These are phyloP conservation scores for Cymodocea nodosa DNA, from an alignment of 116 monocot genomes.

Conservation along the genomic window DNA sequence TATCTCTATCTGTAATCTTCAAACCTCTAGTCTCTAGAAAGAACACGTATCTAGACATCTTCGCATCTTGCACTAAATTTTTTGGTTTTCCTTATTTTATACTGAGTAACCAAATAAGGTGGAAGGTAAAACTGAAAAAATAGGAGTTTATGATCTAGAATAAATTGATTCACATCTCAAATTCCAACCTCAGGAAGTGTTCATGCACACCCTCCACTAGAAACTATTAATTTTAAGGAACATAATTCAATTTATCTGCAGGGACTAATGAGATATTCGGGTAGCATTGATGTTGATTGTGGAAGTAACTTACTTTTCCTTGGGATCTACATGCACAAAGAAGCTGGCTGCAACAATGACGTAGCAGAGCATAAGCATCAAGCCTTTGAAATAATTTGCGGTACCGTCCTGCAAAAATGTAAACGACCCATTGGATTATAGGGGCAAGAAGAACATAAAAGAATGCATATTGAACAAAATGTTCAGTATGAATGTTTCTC, in stretches of 20 bases:
- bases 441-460: neutral
- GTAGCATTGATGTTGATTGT: neutral
- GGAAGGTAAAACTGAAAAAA: neutral
- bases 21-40: neutral
- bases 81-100: neutral
- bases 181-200: neutral
- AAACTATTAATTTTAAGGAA: neutral
- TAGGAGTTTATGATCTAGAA: neutral
- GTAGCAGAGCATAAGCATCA: slow-evolving; percentile 87
- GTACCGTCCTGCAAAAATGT: slow-evolving; percentile 63
- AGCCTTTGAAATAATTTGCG: slow-evolving; percentile 80
- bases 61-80: neutral
- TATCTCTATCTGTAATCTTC: neutral
- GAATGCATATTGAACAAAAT: neutral
- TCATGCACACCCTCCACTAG: neutral
- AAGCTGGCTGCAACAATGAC: slow-evolving; percentile 91
- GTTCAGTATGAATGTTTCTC: neutral
- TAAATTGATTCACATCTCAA: neutral
- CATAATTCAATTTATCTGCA: neutral
- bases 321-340: slow-evolving; percentile 80
- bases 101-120: no score
- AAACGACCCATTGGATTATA: neutral
- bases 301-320: slow-evolving; percentile 28
- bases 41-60: neutral
- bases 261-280: neutral